phyloP scores from a whole-genome alignment of 169 alveolate genomes.

The Cyclospora cayetanensis region DNA sequence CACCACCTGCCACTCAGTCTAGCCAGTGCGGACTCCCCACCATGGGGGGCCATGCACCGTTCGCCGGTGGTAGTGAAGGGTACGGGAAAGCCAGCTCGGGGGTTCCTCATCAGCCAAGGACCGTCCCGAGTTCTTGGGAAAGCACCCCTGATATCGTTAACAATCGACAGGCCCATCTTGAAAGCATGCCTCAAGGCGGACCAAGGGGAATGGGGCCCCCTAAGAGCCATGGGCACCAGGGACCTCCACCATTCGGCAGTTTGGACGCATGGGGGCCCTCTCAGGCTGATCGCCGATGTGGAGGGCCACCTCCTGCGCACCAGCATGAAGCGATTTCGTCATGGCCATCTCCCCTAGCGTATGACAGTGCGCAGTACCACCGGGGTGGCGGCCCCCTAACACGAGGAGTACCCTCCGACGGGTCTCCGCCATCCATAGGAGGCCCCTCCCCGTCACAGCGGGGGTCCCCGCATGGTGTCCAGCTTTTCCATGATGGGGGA shows the following conservation, averaged over 20 bases:
- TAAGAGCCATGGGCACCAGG: slow-evolving; percentile 17
- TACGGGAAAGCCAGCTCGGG: no score
- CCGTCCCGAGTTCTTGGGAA: background rate
- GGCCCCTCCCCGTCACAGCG: background rate
- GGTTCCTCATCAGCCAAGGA: no score
- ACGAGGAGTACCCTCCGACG: background rate
- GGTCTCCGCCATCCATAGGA: background rate
- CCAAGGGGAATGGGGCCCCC: slow-evolving; percentile 11
- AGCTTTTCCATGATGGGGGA: slow-evolving; percentile 28
- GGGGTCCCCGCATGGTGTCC: background rate
- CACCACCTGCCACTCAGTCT: background rate
- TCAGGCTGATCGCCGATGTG: background rate
- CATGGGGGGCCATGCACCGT: no score
- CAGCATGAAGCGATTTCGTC: background rate
- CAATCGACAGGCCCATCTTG: background rate
- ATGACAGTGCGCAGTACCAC: slow-evolving; percentile 50
- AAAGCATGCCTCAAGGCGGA: background rate
- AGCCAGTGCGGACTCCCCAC: background rate
- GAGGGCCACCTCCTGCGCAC: background rate
- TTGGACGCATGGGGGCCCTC: background rate
- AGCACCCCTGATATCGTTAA: background rate
- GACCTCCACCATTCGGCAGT: background rate
- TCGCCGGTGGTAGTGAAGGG: no score
- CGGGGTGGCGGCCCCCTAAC: background rate
- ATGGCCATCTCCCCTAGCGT: slow-evolving; percentile 18